Conservation (phyloP, 2,329 filamentous ascomycete genomes). For the Aureobasidium sp. region DNA sequence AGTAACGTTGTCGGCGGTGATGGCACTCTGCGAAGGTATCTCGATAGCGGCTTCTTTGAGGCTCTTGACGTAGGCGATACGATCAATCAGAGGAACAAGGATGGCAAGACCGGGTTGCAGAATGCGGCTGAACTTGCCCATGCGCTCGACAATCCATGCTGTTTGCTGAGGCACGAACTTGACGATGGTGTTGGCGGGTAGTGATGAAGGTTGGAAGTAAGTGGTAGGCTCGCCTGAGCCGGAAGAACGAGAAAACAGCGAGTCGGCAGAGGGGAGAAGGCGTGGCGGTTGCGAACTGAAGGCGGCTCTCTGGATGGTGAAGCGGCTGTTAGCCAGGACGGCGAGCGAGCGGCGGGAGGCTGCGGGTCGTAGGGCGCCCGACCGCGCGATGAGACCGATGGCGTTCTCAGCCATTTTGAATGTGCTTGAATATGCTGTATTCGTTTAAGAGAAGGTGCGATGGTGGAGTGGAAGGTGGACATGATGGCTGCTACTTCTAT, state of each 20-base stretch:
- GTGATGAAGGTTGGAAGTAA: conserved; percentile 42
- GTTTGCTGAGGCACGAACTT: conserved; percentile 99
- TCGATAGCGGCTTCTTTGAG: conserved; percentile 94
- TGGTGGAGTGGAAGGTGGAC: not conserved
- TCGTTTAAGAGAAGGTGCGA: not conserved
- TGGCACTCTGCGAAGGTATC: conserved; percentile 94
- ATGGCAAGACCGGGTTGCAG: conserved; percentile 86
- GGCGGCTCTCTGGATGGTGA: conserved; percentile 16
- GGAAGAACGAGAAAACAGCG: conserved; percentile 27
- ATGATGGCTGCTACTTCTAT: not conserved
- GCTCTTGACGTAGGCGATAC: conserved; percentile 96
- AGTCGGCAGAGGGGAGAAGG: conserved; percentile 25
- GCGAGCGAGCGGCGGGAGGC: conserved; percentile 28
- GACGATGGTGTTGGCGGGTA: conserved; percentile 89
- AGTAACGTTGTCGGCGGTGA: conserved; percentile 97
- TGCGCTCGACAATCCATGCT: conserved; percentile 98
- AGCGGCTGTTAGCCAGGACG: conserved; percentile 26
- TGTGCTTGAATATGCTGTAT: not conserved
- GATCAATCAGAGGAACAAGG: conserved; percentile 82
- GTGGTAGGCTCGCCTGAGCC: conserved; percentile 24
- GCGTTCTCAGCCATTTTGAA: not conserved
- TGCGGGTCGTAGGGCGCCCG: conserved; percentile 29
- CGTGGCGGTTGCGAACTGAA: conserved; percentile 18
- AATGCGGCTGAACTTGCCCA: conserved; percentile 95
- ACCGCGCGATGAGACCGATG: conserved; percentile 24